Percentiles rank a stretch among this genome's conserved stretches.
Evolutionary conservation across 1,139 yeast genomes (phyloP).

Genomic region (Geotrichum klebahnii): DNA sequence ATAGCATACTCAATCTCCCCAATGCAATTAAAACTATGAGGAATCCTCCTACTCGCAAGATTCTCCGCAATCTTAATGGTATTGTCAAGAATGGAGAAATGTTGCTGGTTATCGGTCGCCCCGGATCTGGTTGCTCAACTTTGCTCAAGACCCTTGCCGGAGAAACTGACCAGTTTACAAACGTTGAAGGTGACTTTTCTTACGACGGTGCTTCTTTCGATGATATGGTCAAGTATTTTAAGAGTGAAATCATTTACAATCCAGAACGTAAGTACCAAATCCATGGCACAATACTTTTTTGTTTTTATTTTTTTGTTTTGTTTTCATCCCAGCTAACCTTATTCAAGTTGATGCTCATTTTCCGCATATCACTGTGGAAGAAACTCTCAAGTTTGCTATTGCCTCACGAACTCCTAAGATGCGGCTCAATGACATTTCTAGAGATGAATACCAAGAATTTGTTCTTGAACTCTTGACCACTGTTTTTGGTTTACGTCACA

Average conservation of each 20-base stretch:
- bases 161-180: slow-evolving; percentile 42
- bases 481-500: slow-evolving; percentile 53
- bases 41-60: slow-evolving; percentile 14
- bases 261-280: slow-evolving; percentile 42
- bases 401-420: slow-evolving; percentile 53
- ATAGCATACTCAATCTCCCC: slow-evolving; percentile 39
- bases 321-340: no score
- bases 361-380: slow-evolving; percentile 57
- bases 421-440: slow-evolving; percentile 48
- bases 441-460: slow-evolving; percentile 46
- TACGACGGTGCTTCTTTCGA: slow-evolving; percentile 50
- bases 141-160: slow-evolving; percentile 53
- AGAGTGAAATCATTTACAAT: slow-evolving; percentile 52
- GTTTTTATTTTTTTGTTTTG: slow-evolving; percentile 24
- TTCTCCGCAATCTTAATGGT: slow-evolving; percentile 22
- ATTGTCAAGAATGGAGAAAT: slow-evolving; percentile 46
- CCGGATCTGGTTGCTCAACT: slow-evolving; percentile 64
- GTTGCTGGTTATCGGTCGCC: slow-evolving; percentile 57
- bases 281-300: slow-evolving; percentile 59
- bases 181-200: slow-evolving; percentile 41
- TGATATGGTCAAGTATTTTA: slow-evolving; percentile 47
- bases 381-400: slow-evolving; percentile 55
- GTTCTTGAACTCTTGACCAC: slow-evolving; percentile 50
- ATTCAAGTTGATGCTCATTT: slow-evolving; percentile 48
- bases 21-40: slow-evolving; percentile 22